Percentiles rank a stretch among this genome's conserved stretches.
phyloP scores from a whole-genome alignment of 768 basidiomycete genomes.

The Rubroboletus pulcherrimus region DNA sequence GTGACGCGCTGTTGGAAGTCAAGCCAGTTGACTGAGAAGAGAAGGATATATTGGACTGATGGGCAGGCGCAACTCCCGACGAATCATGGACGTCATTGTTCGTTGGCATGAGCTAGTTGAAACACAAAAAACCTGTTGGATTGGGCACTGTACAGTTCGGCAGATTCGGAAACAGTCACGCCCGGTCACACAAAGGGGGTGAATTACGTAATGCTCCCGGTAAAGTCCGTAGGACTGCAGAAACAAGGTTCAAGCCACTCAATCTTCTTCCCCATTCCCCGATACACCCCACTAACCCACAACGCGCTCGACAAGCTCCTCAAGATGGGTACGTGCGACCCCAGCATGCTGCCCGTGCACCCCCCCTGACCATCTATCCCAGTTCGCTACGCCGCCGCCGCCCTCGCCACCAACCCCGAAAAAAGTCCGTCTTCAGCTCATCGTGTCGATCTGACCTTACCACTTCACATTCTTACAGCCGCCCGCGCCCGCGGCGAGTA shows the following conservation, averaged over 20 bases:
- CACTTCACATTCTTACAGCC: conserved; percentile 44
- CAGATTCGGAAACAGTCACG: neutral
- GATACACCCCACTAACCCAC: conserved; percentile 52
- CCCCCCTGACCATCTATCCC: conserved; percentile 21
- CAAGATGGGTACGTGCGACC: conserved; percentile 60
- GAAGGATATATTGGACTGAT: conserved; percentile 27
- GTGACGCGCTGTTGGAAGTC: conserved; percentile 22
- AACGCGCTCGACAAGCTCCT: conserved; percentile 39
- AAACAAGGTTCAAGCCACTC: conserved; percentile 34
- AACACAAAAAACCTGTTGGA: neutral
- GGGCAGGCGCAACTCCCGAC: conserved; percentile 15
- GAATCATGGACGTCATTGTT: conserved; percentile 29
- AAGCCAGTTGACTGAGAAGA: conserved; percentile 30
- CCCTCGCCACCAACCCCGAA: conserved; percentile 88
- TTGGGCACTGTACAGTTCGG: neutral
- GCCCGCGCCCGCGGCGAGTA: conserved; percentile 94
- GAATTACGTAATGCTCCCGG: conserved; percentile 11
- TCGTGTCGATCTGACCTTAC: conserved; percentile 7
- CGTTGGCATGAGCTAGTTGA: conserved; percentile 22
- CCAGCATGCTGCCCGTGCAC: conserved; percentile 11
- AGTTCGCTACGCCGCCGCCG: conserved; percentile 94
- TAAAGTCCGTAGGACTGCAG: conserved; percentile 26
- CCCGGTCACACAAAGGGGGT: neutral
- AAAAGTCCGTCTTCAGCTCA: conserved; percentile 60
- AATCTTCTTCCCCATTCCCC: conserved; percentile 38